Evolutionary conservation across 164 flowering plant genomes (phyloP).

Genomic region (Nymphaea colorata): DNA sequence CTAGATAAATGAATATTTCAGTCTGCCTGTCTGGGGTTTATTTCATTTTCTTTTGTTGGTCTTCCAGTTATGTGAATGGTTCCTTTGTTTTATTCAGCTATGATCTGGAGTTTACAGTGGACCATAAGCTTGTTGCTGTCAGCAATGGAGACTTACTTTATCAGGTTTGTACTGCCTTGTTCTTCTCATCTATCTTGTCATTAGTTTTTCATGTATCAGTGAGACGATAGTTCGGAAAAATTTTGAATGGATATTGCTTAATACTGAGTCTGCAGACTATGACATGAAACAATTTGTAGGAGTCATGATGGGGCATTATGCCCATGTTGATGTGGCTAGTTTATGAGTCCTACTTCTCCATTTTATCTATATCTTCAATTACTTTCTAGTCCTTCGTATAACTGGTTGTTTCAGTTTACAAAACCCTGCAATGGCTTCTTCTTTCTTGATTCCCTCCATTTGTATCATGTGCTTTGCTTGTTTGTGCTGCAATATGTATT

Average conservation of each 20-base stretch:
- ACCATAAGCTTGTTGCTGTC: slow-evolving; percentile 74
- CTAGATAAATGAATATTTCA: not conserved
- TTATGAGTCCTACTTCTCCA: not conserved
- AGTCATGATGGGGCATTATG: too few species aligned
- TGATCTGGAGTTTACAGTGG: slow-evolving; percentile 89
- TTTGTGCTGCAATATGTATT: too few species aligned
- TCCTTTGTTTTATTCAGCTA: slow-evolving; percentile 35
- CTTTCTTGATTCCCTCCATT: not conserved
- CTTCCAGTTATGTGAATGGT: not conserved
- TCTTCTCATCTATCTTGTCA: not conserved
- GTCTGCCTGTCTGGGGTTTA: not conserved
- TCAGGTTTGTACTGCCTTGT: slow-evolving; percentile 46
- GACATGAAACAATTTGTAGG: too few species aligned
- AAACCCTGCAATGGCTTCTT: not conserved
- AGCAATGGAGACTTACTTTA: slow-evolving; percentile 77
- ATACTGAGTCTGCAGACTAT: too few species aligned
- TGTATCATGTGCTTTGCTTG: not conserved
- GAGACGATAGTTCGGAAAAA: too few species aligned
- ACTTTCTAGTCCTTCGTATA: too few species aligned
- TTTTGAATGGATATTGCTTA: too few species aligned
- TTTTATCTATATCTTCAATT: too few species aligned
- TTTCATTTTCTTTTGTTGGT: not conserved
- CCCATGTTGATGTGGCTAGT: not conserved
- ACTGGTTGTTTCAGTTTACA: not conserved
- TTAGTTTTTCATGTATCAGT: too few species aligned